These are phyloP conservation scores for Ottelia alismoides DNA, from an alignment of 106 monocot species.

Conservation along the genomic window DNA sequence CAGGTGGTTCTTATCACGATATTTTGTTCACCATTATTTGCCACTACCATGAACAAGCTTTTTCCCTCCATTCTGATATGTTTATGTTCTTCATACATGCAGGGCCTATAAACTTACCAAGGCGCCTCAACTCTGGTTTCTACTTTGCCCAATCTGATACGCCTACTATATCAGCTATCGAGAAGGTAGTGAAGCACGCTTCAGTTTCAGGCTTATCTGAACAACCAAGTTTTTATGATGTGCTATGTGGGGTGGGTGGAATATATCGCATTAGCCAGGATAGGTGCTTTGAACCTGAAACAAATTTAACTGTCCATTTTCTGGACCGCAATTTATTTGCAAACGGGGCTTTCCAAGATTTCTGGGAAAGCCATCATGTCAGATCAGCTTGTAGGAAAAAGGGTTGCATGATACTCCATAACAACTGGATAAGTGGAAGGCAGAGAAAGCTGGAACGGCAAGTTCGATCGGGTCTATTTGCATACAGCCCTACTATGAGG, in stretches of 20 bases:
- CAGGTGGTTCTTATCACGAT: constrained; percentile 27
- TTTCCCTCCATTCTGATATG: not conserved
- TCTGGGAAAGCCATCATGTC: constrained; percentile 65
- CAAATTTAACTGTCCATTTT: constrained; percentile 59
- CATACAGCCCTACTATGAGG: constrained; percentile 63
- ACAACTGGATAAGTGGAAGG: constrained; percentile 91
- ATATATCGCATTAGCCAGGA: constrained; percentile 40
- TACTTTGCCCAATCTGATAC: constrained; percentile 75
- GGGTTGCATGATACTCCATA: constrained; percentile 71
- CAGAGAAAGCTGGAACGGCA: constrained; percentile 75
- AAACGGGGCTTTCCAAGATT: constrained; percentile 75
- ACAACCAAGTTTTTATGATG: constrained; percentile 95
- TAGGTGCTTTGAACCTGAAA: constrained; percentile 51
- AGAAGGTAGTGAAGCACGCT: constrained; percentile 83
- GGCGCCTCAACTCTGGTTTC: constrained; percentile 88
- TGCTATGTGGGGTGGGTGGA: constrained; percentile 72
- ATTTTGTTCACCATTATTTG: not conserved
- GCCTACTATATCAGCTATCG: constrained; percentile 57
- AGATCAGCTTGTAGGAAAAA: constrained; percentile 32
- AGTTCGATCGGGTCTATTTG: constrained; percentile 60
- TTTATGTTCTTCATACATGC: too few species aligned
- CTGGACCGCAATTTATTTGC: constrained; percentile 67
- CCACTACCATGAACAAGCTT: too few species aligned
- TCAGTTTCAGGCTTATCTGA: constrained; percentile 60
- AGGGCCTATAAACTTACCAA: constrained; percentile 94